Conservation (phyloP, 2,329 filamentous ascomycete genomes). For the Ascocoryne sarcoides region DNA sequence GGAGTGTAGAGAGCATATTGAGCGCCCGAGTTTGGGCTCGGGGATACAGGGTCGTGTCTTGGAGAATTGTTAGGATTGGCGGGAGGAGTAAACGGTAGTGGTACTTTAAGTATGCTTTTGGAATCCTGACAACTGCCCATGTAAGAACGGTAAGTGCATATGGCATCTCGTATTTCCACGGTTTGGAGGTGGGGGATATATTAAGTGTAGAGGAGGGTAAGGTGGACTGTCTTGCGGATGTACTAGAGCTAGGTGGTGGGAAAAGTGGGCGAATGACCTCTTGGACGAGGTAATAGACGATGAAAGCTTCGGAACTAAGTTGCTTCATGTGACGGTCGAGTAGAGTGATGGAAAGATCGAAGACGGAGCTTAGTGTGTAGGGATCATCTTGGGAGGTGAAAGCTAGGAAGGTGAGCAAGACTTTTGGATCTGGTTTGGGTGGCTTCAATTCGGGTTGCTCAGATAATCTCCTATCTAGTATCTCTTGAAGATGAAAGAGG, state of each 20-base stretch:
- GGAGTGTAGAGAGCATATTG: conserved; percentile 42
- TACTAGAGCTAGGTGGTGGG: conserved; percentile 44
- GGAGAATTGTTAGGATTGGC: conserved; percentile 58
- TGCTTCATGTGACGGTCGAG: conserved; percentile 24
- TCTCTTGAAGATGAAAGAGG: conserved; percentile 6
- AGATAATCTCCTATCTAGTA: too few species aligned
- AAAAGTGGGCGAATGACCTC: conserved; percentile 61
- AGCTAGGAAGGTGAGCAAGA: conserved; percentile 29
- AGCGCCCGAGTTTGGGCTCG: conserved; percentile 48
- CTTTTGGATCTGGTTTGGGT: not conserved
- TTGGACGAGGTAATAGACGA: conserved; percentile 49
- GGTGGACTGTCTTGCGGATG: conserved; percentile 44
- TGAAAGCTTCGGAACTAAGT: conserved; percentile 29
- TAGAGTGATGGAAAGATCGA: conserved; percentile 27
- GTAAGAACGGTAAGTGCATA: conserved; percentile 46
- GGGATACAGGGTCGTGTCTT: conserved; percentile 52
- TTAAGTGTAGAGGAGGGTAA: conserved; percentile 30
- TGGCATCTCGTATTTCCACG: conserved; percentile 50
- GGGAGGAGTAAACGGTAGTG: conserved; percentile 44
- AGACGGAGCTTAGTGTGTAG: conserved; percentile 33
- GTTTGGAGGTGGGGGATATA: conserved; percentile 37
- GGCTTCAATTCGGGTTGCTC: too few species aligned
- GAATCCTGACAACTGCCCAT: conserved; percentile 51
- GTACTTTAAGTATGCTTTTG: not conserved
- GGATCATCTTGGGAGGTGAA: conserved; percentile 27